A percentile compares a stretch with the other conserved stretches of the same genome.
Evolutionary conservation across 78 protist species (phyloP).

Genomic region (Chrysochromulina tobinii): DNA sequence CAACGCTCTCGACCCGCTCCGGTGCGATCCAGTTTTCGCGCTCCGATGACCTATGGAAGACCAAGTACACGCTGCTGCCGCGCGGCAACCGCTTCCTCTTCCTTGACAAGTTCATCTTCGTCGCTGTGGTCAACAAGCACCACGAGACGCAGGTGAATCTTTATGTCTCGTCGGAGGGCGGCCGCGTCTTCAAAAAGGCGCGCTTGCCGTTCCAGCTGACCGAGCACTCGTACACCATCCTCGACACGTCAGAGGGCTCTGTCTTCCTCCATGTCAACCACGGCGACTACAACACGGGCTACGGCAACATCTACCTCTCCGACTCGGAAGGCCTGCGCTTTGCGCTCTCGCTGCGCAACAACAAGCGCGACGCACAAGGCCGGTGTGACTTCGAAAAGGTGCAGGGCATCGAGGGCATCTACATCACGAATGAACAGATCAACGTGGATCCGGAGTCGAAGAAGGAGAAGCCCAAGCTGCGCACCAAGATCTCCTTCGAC

Average conservation of each 20-base stretch:
- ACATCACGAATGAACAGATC: constrained; percentile 20
- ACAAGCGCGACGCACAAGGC: constrained; percentile 29
- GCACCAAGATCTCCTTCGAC: constrained; percentile 29
- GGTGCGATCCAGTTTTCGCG: too few species aligned
- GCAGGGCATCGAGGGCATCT: constrained; percentile 38
- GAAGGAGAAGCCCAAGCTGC: neutral
- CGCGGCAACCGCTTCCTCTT: too few species aligned
- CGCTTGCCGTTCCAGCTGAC: constrained; percentile 9
- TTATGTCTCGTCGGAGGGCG: neutral
- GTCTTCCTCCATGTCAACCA: constrained; percentile 37
- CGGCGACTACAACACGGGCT: neutral
- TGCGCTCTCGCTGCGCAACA: constrained; percentile 26
- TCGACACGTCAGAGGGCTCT: constrained; percentile 32
- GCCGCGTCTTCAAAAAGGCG: neutral
- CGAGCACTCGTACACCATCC: constrained; percentile 29
- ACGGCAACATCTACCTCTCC: constrained; percentile 25
- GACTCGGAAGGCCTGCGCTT: constrained; percentile 6
- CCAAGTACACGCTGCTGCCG: too few species aligned
- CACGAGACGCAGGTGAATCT: too few species aligned
- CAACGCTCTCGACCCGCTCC: too few species aligned
- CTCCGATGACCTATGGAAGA: too few species aligned
- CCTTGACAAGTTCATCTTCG: too few species aligned
- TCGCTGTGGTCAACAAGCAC: too few species aligned
- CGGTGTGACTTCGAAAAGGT: constrained; percentile 26
- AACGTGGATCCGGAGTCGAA: neutral